A percentile compares a stretch with the other conserved stretches of the same genome.
These are phyloP conservation scores for Cyberlindnera bimundalis DNA, from an alignment of 805 yeast genomes.

Conservation along the genomic window DNA sequence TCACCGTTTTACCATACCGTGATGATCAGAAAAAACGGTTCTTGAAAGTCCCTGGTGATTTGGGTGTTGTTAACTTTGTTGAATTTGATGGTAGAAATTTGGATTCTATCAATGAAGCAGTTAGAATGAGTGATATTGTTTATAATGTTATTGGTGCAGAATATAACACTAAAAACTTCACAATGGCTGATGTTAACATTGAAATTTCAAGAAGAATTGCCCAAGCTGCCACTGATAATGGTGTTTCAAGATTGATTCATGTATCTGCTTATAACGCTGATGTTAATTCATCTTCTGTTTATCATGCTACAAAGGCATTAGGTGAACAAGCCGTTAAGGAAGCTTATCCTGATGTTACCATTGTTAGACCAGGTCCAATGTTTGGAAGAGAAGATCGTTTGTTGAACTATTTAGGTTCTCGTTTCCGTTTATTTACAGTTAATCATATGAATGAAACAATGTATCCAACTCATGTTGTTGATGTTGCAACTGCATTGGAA, in stretches of 20 bases:
- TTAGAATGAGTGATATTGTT: slow-evolving; percentile 79
- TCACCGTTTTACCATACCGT: slow-evolving; percentile 73
- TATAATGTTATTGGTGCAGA: slow-evolving; percentile 77
- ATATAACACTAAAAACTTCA: slow-evolving; percentile 72
- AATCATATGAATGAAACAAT: slow-evolving; percentile 59
- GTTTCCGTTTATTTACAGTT: slow-evolving; percentile 61
- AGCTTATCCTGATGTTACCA: slow-evolving; percentile 69
- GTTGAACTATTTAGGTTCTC: slow-evolving; percentile 55
- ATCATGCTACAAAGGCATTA: slow-evolving; percentile 72
- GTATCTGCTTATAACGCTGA: slow-evolving; percentile 78
- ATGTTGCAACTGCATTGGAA: slow-evolving; percentile 78
- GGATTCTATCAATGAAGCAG: slow-evolving; percentile 70
- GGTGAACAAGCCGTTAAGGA: slow-evolving; percentile 72
- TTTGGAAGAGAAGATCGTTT: slow-evolving; percentile 72
- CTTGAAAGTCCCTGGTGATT: slow-evolving; percentile 78
- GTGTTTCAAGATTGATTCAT: slow-evolving; percentile 72
- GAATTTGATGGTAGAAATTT: slow-evolving; percentile 81
- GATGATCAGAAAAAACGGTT: slow-evolving; percentile 76
- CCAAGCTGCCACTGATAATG: slow-evolving; percentile 62
- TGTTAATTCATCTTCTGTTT: slow-evolving; percentile 63
- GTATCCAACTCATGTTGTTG: slow-evolving; percentile 71
- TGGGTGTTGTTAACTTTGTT: slow-evolving; percentile 81
- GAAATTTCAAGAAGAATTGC: slow-evolving; percentile 78
- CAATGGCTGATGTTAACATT: slow-evolving; percentile 79
- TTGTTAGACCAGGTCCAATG: slow-evolving; percentile 82